phyloP scores from a whole-genome alignment of 1,284 basidiomycete genomes.

The Fomitopsis schrenkii region DNA sequence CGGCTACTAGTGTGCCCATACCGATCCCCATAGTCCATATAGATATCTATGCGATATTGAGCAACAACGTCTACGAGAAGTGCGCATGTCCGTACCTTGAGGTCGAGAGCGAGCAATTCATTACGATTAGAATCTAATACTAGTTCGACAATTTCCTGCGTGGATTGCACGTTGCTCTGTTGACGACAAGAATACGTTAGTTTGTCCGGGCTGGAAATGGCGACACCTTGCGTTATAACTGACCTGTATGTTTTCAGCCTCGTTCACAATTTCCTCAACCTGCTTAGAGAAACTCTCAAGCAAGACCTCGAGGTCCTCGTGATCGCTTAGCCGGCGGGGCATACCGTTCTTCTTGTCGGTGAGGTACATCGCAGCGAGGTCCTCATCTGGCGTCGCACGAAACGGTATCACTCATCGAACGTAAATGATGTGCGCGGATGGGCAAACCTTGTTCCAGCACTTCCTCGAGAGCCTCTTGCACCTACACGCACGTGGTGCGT shows the following conservation, averaged over 20 bases:
- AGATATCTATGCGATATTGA: constrained; percentile 54
- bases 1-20: constrained; percentile 88
- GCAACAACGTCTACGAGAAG: background rate
- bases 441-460: constrained; percentile 79
- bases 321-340: constrained; percentile 65
- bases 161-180: constrained; percentile 89
- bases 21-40: constrained; percentile 93
- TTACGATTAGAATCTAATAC: constrained; percentile 97
- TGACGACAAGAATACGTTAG: background rate
- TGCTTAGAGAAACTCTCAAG: constrained; percentile 95
- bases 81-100: constrained; percentile 53
- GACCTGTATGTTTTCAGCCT: constrained; percentile 86
- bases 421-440: constrained; percentile 1
- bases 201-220: background rate
- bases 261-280: constrained; percentile 92
- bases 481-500: constrained; percentile 37
- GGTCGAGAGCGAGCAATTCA: constrained; percentile 84
- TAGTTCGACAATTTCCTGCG: constrained; percentile 96
- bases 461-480: constrained; percentile 88
- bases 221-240: constrained; percentile 15
- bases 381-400: constrained; percentile 64
- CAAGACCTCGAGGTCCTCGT: constrained; percentile 91
- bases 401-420: background rate
- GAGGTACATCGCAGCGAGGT: constrained; percentile 90
- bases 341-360: constrained; percentile 69